Percentiles rank a stretch among this genome's conserved stretches.
These are phyloP conservation scores for Rhizophora apiculata DNA, from an alignment of 345 rosid species.

Conservation along the genomic window DNA sequence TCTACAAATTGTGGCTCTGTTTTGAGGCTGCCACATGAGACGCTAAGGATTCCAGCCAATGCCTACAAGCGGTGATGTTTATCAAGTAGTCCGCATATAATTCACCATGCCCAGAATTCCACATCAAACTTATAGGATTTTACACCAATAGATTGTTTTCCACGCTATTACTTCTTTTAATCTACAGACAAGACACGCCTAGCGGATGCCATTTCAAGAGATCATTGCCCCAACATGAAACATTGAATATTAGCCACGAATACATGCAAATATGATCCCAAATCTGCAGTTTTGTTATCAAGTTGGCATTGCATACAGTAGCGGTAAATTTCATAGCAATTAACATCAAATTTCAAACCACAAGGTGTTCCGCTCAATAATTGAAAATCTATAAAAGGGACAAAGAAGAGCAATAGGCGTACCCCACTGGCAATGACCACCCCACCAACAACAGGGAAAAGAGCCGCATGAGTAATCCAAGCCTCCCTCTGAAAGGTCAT, in stretches of 20 bases:
- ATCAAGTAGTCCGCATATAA: too few relatives aligned
- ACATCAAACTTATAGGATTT: too few relatives aligned
- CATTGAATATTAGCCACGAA: conserved; percentile 8
- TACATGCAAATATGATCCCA: conserved; percentile 19
- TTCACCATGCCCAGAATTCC: too few relatives aligned
- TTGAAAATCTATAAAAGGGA: background rate
- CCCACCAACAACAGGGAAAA: conserved; percentile 83
- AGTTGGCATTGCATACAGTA: conserved; percentile 9
- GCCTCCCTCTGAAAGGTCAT: conserved; percentile 85
- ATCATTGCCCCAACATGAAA: conserved; percentile 1
- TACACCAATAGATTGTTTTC: background rate
- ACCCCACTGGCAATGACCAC: conserved; percentile 94
- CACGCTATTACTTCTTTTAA: background rate
- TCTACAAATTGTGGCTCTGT: too few relatives aligned
- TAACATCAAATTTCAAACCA: conserved; percentile 14
- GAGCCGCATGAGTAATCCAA: conserved; percentile 80
- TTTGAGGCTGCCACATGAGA: too few relatives aligned
- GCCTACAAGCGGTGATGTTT: too few relatives aligned
- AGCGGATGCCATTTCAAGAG: background rate
- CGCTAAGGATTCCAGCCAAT: too few relatives aligned
- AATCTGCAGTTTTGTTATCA: conserved; percentile 27
- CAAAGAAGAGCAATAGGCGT: conserved; percentile 12
- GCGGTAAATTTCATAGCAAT: conserved; percentile 1
- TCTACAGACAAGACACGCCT: background rate
- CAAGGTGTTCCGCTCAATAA: conserved; percentile 1